Percentiles rank a stretch among this genome's conserved stretches.
phyloP scores from a whole-genome alignment of 495 filamentous ascomycete species.

The Xylaria sp. region DNA sequence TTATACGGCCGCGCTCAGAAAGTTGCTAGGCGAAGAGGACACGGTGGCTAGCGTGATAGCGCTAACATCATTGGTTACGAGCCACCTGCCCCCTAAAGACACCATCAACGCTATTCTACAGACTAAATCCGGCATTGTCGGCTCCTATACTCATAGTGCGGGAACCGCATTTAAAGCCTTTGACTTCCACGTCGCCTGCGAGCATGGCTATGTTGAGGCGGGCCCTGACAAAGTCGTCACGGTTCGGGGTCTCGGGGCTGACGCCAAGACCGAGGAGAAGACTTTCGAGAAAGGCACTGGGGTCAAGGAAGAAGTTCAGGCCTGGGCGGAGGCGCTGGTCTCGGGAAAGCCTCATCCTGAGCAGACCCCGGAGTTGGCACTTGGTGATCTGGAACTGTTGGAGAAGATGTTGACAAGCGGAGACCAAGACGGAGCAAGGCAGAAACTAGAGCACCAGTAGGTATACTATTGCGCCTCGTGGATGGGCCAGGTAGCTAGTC shows the following conservation, averaged over 20 bases:
- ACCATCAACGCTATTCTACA: conserved; percentile 70
- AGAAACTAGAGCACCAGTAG: conserved; percentile 45
- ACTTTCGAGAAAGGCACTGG: conserved; percentile 63
- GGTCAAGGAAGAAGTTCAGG: conserved; percentile 70
- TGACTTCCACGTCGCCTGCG: conserved; percentile 59
- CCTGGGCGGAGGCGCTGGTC: conserved; percentile 66
- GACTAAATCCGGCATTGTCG: conserved; percentile 67
- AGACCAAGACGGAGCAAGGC: conserved; percentile 59
- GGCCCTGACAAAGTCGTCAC: conserved; percentile 46
- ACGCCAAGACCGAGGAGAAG: conserved; percentile 53
- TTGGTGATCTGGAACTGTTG: conserved; percentile 72
- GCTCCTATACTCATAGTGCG: conserved; percentile 65
- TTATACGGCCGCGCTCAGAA: conserved; percentile 66
- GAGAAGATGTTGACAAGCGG: conserved; percentile 71
- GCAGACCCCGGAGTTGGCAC: conserved; percentile 70
- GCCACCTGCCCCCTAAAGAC: conserved; percentile 76
- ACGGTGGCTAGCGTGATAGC: conserved; percentile 60
- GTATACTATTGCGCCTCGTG: conserved; percentile 25
- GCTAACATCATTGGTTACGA: conserved; percentile 63
- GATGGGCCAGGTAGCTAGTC: neutral
- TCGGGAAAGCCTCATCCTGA: conserved; percentile 55
- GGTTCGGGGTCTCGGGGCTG: conserved; percentile 48
- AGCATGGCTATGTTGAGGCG: conserved; percentile 60
- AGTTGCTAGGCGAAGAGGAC: conserved; percentile 64
- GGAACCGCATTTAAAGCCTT: conserved; percentile 64